A percentile compares a stretch with the other conserved stretches of the same genome.
Conservation (phyloP, 345 rosid genomes). For the Salix caprea region DNA sequence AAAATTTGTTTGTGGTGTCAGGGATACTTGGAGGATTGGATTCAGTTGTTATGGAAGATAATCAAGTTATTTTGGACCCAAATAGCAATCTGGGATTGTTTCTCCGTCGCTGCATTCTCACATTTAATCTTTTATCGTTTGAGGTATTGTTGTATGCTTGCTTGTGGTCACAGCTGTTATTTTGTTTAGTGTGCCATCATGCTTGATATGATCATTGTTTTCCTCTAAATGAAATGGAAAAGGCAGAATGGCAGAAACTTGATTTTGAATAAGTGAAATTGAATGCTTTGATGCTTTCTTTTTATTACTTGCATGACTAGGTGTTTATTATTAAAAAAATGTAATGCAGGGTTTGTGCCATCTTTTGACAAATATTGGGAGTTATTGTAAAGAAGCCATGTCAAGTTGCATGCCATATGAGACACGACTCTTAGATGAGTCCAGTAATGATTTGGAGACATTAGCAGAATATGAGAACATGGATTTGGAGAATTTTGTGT, state of each 20-base stretch:
- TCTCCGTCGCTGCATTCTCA: constrained; percentile 80
- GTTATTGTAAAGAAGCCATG: constrained; percentile 66
- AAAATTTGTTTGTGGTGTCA: constrained; percentile 12
- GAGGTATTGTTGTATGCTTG: constrained; percentile 46
- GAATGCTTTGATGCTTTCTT: neutral
- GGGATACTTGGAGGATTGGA: constrained; percentile 75
- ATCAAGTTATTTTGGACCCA: constrained; percentile 77
- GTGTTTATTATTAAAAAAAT: neutral
- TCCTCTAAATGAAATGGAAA: too few relatives aligned
- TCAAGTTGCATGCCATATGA: constrained; percentile 50
- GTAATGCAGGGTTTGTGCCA: constrained; percentile 76
- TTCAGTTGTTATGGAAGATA: constrained; percentile 62
- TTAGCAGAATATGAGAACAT: constrained; percentile 67
- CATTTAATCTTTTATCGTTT: constrained; percentile 69
- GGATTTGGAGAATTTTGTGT: constrained; percentile 78
- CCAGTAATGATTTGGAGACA: constrained; percentile 49
- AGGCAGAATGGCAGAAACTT: neutral
- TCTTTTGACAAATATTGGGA: constrained; percentile 68
- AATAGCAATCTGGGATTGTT: constrained; percentile 80
- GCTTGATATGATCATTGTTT: too few relatives aligned
- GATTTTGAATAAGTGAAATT: neutral
- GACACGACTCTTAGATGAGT: constrained; percentile 43
- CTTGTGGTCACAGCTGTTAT: too few relatives aligned
- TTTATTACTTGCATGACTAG: neutral
- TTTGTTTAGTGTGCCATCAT: too few relatives aligned